Evolutionary conservation across 1,284 basidiomycete genomes (phyloP), one percentile per base, ranked within the genome.

Genomic region (Entoloma clypeatum): DNA sequence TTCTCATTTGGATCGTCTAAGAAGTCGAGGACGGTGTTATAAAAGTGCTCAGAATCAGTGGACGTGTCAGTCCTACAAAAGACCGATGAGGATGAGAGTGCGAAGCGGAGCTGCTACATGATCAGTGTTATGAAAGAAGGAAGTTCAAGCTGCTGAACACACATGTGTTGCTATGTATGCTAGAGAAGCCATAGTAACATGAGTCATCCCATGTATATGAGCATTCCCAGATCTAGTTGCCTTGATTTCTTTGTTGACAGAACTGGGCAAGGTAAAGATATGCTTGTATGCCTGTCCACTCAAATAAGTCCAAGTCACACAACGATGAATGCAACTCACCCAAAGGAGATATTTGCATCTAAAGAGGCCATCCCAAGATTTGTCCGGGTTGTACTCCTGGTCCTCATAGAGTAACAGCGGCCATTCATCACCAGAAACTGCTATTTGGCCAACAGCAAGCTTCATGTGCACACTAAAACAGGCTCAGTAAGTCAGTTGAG

Each of bases 11-110:
- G 39, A 29, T 51, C 43, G 8, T 45, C 41, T 14, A 51, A 41
- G 14, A 51, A 34, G 10, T 48, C 43, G 9, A 48, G 19, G 1
- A 51, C 19, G 33, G 33, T 43, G 24, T 40, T 24, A 27, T 48
- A 51, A 21, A 51, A 51, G 6, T 33, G 22, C 29, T 51, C 44
- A 2, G 40, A 51, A 34, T 51, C 49, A 5, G 43, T 49, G 17
- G 27, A 32, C 5, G 31, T 45, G 32, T 51, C 45, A n/a, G n/a
- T n/a, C n/a, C n/a, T n/a, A n/a, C n/a, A n/a, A n/a, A n/a, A n/a
- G n/a, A n/a, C n/a, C n/a, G n/a, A n/a, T n/a, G n/a, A n/a, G n/a
- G n/a, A n/a, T n/a, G n/a, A n/a, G n/a, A n/a, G n/a, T n/a, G n/a
- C n/a, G n/a, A n/a, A 30, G 28, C 5, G 3, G 28, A 30, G 28